Evolutionary conservation across 306 rosid genomes (phyloP).

Genomic region (Gillenia trifoliata): DNA sequence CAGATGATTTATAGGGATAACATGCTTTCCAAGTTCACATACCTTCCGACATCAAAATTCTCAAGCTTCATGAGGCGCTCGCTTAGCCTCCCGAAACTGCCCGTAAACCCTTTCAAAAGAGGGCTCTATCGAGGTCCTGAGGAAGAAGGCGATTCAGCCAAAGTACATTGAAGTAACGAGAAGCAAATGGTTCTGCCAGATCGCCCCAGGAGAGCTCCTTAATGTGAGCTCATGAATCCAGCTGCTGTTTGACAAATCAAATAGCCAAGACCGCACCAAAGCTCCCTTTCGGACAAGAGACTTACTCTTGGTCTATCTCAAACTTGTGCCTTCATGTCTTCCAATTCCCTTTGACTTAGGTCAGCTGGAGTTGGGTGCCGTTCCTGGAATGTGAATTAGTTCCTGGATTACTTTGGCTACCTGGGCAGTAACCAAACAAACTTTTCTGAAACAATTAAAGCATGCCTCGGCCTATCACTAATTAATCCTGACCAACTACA

Average conservation of each 20-base stretch:
- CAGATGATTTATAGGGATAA: conserved; percentile 4
- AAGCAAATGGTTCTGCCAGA: conserved; percentile 93
- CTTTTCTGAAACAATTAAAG: conserved; percentile 21
- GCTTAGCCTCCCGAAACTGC: conserved; percentile 53
- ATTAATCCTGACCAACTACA: neutral
- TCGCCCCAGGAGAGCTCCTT: conserved; percentile 92
- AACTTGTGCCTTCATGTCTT: conserved; percentile 50
- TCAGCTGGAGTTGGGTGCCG: conserved; percentile 19
- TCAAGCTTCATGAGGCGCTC: conserved; percentile 52
- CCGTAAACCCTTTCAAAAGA: conserved; percentile 60
- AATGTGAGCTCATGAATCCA: conserved; percentile 74
- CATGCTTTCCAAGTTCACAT: conserved; percentile 43
- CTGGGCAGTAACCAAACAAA: conserved; percentile 27
- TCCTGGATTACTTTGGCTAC: conserved; percentile 32
- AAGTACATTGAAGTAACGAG: conserved; percentile 62
- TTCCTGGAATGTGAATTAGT: conserved; percentile 34
- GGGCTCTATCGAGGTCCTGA: conserved; percentile 69
- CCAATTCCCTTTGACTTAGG: conserved; percentile 40
- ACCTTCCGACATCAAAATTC: conserved; percentile 53
- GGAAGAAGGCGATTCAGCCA: conserved; percentile 66
- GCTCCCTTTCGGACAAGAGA: conserved; percentile 57
- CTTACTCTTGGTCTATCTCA: conserved; percentile 41
- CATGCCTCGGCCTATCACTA: conserved; percentile 8
- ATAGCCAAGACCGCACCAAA: conserved; percentile 23
- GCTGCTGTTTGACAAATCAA: conserved; percentile 49